Evolutionary conservation across 2,329 filamentous ascomycete species (phyloP), one percentile per base, ranked within the genome.

Genomic region (Biscogniauxia mediterranea): DNA sequence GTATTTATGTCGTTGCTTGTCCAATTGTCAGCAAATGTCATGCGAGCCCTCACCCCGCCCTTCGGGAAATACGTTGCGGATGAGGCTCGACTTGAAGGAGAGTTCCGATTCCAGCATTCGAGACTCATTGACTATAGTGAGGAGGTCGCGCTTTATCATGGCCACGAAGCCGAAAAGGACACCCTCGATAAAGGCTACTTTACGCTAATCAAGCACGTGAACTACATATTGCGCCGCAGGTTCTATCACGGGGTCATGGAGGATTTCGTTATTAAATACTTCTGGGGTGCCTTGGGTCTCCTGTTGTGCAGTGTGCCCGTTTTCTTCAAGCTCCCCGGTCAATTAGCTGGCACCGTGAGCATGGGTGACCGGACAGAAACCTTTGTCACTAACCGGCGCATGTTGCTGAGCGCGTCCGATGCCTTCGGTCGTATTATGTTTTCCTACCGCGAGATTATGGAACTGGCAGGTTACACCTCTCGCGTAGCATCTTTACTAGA

Each of bases 161-260:
- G 95, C 23, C 93, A 98, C 70, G 90, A 94, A 70, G 93, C 91
- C 11, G 95, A 99, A 77, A 98, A 98, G 75, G 92, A 98, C 74
- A 96, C 91, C 0, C 82, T 99, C 57, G 95, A 99, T 77, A 98
- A 98, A 79, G 94, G 95, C 17, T 99, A 99, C 77, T 99, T 99
- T 73, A 99, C 95, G 1, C 83, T 99, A 46, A 99, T 99, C 80
- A 98, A 97, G 78, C 95, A 99, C 77, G 94, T 99, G 73, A 99
- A 99, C 76, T 89, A 96, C 72, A 97, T 98, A 66, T 79, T 99
- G 64, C 85, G 93, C 49, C 84, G 92, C 64, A 87, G 95, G 55
- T 91, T 99, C 75, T 98, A 98, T 76, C 94, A 99, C 75, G 94
- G 93, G n/a, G 89, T 99, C 71, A 97, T 98, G 94, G 95, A 99